Evolutionary conservation across 192 early-diverging fungal species (phyloP), one percentile per base, ranked within the genome.

Genomic region (Chytriomyces confervae): DNA sequence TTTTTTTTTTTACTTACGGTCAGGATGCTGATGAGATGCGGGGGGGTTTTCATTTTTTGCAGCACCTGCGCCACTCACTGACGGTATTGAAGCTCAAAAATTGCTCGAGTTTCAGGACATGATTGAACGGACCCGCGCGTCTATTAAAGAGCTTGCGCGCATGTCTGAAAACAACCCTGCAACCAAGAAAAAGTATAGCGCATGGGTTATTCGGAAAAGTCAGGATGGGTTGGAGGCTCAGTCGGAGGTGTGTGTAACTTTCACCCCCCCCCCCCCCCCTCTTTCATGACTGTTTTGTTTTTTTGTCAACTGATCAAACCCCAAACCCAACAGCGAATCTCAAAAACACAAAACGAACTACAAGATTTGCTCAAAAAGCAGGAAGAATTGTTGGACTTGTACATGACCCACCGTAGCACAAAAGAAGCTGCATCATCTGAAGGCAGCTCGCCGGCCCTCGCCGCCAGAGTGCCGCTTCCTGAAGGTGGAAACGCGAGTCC

Each of bases 281-380:
- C 29, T 36, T 36, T 0, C 29, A 36, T 36, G 29, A 36, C 29
- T 36, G 29, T 36, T 36, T 36, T 57, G 0, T 47, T 68, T 29
- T 68, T 6, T 68, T 68, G 18, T 29, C 47, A 3, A 18, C 66
- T 11, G 29, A 47, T 48, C 45, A 18, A 7, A 45, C 18, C 7
- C 23, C 29, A 68, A 48, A 48, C 47, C 16, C 8, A 68, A 45
- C 23, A 70, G 69, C 36, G 63, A 44, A 16, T 79, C 11, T 46
- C 64, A 13, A 79, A 79, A 47, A 79, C 78, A 8, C 78, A 79
- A 49, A 50, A 20, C 16, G 78, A 79, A 53, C 49, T 79, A n/a
- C 62, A 75, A 57, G 62, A 47, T 44, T 57, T 79, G 3, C 63
- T 79, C 6, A 36, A 68, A 23, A 18, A 79, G 29, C 78, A 79